phyloP scores from a whole-genome alignment of 768 basidiomycete genomes.

The Tulasnella calospora region DNA sequence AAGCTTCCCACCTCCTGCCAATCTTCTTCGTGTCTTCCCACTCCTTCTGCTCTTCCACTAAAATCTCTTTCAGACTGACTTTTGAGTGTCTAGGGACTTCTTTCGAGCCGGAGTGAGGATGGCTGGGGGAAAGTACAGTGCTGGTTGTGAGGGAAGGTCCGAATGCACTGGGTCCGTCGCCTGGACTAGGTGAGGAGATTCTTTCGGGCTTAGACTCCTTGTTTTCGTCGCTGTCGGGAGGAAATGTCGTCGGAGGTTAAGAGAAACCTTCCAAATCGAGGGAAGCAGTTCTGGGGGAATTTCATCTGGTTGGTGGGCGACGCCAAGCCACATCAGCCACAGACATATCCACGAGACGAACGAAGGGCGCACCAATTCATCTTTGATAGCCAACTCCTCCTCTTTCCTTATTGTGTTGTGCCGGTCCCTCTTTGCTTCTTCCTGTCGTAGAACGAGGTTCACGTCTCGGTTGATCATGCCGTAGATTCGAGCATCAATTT shows the following conservation, averaged over 20 bases:
- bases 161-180: background rate
- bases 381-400: conserved; percentile 28
- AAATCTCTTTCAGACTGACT: background rate
- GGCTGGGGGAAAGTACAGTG: conserved; percentile 27
- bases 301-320: conserved; percentile 8
- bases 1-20: conserved; percentile 25
- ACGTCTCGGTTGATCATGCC: conserved; percentile 27
- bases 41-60: conserved; percentile 25
- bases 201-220: background rate
- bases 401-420: conserved; percentile 19
- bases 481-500: conserved; percentile 24
- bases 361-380: conserved; percentile 19
- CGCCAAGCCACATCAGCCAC: background rate
- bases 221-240: background rate
- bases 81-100: conserved; percentile 21
- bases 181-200: background rate
- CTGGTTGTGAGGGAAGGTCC: conserved; percentile 12
- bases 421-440: conserved; percentile 25
- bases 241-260: conserved; percentile 28
- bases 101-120: conserved; percentile 27
- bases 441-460: conserved; percentile 23
- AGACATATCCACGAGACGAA: background rate
- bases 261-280: conserved; percentile 26
- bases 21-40: conserved; percentile 23
- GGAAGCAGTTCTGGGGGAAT: conserved; percentile 22